These are phyloP conservation scores for Tolypocladium nubicola DNA, from an alignment of 2,329 filamentous ascomycete species.

Conservation along the genomic window DNA sequence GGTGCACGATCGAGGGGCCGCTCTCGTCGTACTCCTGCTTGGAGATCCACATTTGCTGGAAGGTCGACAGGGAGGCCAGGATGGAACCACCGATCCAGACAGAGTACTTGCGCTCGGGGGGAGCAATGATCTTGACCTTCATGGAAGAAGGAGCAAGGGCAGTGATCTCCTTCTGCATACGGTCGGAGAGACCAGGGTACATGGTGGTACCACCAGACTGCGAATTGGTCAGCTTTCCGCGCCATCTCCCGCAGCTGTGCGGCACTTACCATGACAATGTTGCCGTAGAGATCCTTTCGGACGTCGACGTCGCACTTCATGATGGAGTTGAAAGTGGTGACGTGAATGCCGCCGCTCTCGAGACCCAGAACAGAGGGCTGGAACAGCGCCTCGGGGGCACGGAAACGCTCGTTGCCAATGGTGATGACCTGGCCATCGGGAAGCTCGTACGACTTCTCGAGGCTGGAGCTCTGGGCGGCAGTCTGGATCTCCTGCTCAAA, in stretches of 20 bases:
- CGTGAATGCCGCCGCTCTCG: slow-evolving; percentile 97
- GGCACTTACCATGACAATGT: slow-evolving; percentile 94
- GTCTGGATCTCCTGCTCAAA: slow-evolving; percentile 99
- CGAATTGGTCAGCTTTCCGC: slow-evolving; percentile 8
- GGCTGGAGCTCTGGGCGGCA: slow-evolving; percentile 92
- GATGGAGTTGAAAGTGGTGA: slow-evolving; percentile 99
- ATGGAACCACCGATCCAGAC: slow-evolving; percentile 99
- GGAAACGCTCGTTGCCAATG: slow-evolving; percentile 99
- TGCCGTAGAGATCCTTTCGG: slow-evolving; percentile 99
- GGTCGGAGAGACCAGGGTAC: slow-evolving; percentile 99
- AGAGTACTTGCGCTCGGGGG: slow-evolving; percentile 99
- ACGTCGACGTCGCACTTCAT: slow-evolving; percentile 99
- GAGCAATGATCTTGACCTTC: slow-evolving; percentile 99
- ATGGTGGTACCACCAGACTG: slow-evolving; percentile 99
- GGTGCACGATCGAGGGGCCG: slow-evolving; percentile 97
- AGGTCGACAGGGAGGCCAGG: slow-evolving; percentile 96
- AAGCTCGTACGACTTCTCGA: slow-evolving; percentile 99
- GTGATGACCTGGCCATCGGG: slow-evolving; percentile 99
- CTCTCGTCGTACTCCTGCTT: slow-evolving; percentile 99
- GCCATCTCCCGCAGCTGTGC: not conserved
- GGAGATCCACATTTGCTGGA: slow-evolving; percentile 99
- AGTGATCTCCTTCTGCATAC: slow-evolving; percentile 99
- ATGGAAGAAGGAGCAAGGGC: slow-evolving; percentile 97
- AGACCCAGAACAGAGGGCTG: slow-evolving; percentile 97
- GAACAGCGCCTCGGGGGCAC: slow-evolving; percentile 98